Conservation (phyloP, 768 basidiomycete genomes). For the Melanogaster broomeanus region DNA sequence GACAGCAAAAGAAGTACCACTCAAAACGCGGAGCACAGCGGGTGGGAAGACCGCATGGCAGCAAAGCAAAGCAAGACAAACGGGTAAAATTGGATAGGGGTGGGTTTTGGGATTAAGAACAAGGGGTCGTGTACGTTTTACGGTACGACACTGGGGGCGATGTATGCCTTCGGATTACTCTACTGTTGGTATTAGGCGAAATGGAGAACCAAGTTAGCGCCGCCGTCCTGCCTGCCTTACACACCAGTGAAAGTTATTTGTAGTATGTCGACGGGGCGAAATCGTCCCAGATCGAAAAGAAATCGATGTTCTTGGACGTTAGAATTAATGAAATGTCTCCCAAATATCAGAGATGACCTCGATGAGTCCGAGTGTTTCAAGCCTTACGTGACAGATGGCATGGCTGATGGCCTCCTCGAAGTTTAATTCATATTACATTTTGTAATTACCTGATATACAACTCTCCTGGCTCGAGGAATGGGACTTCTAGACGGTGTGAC, state of each 20-base stretch:
- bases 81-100: conserved; percentile 60
- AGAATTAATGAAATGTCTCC: no score
- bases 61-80: conserved; percentile 82
- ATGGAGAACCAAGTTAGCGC: not conserved
- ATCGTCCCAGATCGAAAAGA: no score
- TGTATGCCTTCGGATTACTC: not conserved
- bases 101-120: conserved; percentile 58
- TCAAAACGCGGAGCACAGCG: conserved; percentile 65
- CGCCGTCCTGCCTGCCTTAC: not conserved
- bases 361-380: no score
- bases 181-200: not conserved
- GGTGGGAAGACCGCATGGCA: conserved; percentile 72
- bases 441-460: no score
- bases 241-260: not conserved
- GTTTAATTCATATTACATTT: no score
- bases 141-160: not conserved
- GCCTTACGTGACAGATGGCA: no score
- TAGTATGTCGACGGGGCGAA: no score
- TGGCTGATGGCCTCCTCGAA: no score
- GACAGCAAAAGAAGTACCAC: conserved; percentile 76
- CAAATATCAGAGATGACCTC: no score
- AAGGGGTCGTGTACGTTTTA: no score
- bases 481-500: not conserved
- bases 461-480: no score
- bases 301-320: no score